Base-by-base conservation (phyloP, 2,329 filamentous ascomycete genomes). In the Cercospora sojina region DNA sequence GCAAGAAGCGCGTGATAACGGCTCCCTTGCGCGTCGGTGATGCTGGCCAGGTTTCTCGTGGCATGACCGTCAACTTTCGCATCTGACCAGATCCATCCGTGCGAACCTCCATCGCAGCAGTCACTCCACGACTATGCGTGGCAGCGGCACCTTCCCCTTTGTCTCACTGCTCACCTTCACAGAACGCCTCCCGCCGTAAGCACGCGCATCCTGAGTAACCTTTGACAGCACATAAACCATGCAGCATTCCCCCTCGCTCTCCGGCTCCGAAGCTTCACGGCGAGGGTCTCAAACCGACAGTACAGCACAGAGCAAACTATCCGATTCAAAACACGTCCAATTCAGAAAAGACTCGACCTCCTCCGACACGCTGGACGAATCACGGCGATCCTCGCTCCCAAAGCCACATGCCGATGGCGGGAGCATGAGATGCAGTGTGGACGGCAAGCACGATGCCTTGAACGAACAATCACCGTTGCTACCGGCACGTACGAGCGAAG, bases 391-490 rank as follows among this genome's bases (percentile, higher is more conserved):
- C 49, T 59, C 63, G 18, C 29, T 47, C 32, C 62, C 62, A 18
- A 51, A 53, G 57, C 23, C 62, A 2, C 35, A 18, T 25, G 6
- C 61, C 7, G 38, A 59, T 57, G 51, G 51, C 56, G 68, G 58
- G 47, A 53, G 59, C 3, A 5, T 53, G 23, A 59, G 67, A 49
- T 38, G 53, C 41, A 69, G 62, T 27, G 47, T 57, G 53, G 68
- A 69, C 25, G 51, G 59, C 31, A 60, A 64, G 49, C 65, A 68
- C 13, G 72, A 75, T 23, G 69, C 67, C 16, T 47, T 72, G 38
- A 68, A 75, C 57, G 76, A 78, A 69, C 70, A 73, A 27, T 76
- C 75, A 12, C 76, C 76, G 12, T 62, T 78, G 23, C 70, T 78
- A 18, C 58, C 60, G 6, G 59, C 69, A 31, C 68, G 71, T 16